These are phyloP conservation scores for Pythium brachiatum DNA, from an alignment of 352 stramenopile genomes.

Conservation along the genomic window DNA sequence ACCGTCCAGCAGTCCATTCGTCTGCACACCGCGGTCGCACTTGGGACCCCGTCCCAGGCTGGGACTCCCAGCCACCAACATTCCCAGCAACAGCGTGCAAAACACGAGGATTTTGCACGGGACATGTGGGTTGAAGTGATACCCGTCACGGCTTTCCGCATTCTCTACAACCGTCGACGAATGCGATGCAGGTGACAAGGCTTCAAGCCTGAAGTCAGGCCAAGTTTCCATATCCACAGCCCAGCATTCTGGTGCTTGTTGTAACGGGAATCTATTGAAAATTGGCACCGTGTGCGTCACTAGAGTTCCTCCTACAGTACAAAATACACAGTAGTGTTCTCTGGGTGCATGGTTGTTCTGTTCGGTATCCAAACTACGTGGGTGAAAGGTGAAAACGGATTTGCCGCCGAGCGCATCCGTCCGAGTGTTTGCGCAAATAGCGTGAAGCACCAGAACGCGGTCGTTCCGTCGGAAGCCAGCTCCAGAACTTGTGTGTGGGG, in stretches of 20 bases:
- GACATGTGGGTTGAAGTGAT: constrained; percentile 1
- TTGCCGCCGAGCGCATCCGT: not conserved
- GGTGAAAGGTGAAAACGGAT: not conserved
- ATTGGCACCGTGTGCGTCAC: not conserved
- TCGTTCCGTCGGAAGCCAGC: too few species aligned
- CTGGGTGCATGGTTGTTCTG: constrained; percentile 2
- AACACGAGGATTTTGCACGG: not conserved
- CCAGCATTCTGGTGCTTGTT: not conserved
- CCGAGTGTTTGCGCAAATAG: not conserved
- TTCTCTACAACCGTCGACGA: not conserved
- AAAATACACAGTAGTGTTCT: not conserved
- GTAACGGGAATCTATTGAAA: constrained; percentile 6
- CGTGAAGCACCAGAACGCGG: not conserved
- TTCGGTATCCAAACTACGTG: not conserved
- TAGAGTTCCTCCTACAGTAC: not conserved
- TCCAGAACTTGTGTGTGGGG: too few species aligned
- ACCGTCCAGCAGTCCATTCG: not conserved
- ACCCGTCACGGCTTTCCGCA: not conserved
- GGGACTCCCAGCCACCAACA: constrained; percentile 1
- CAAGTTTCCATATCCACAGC: too few species aligned
- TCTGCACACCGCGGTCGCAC: not conserved
- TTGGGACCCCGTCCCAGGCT: too few species aligned
- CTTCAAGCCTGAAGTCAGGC: too few species aligned
- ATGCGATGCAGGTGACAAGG: not conserved
- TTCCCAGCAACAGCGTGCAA: not conserved